Conservation (phyloP, 2,329 filamentous ascomycete species). For the Trichophyton rubrum region DNA sequence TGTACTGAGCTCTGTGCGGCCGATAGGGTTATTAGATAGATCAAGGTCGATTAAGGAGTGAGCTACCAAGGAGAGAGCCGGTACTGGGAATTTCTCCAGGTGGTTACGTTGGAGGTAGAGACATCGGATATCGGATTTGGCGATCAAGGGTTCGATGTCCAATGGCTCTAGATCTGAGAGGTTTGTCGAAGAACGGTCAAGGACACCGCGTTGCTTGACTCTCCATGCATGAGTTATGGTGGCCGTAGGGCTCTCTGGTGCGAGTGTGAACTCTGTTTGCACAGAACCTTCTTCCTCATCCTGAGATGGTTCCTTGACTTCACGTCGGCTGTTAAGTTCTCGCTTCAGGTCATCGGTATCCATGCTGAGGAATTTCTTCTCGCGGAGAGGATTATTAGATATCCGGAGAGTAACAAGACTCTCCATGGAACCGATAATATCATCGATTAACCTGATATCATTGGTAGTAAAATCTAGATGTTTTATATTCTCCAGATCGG, state of each 20-base stretch:
- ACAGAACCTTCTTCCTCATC: slow-evolving; percentile 28
- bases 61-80: slow-evolving; percentile 57
- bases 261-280: slow-evolving; percentile 30
- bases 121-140: slow-evolving; percentile 37
- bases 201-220: slow-evolving; percentile 34
- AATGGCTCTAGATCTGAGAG: slow-evolving; percentile 43
- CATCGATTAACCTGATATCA: slow-evolving; percentile 61
- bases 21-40: slow-evolving; percentile 61
- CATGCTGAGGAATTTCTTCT: slow-evolving; percentile 75
- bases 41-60: slow-evolving; percentile 59
- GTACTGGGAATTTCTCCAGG: slow-evolving; percentile 54
- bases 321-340: slow-evolving; percentile 52
- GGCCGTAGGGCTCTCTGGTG: slow-evolving; percentile 32
- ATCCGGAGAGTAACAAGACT: slow-evolving; percentile 61
- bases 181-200: slow-evolving; percentile 59
- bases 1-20: slow-evolving; percentile 46
- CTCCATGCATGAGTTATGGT: slow-evolving; percentile 22
- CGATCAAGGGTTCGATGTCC: slow-evolving; percentile 33
- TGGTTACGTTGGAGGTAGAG: slow-evolving; percentile 67
- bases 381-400: slow-evolving; percentile 77
- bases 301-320: slow-evolving; percentile 35
- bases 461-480: slow-evolving; percentile 79
- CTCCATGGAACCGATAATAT: slow-evolving; percentile 68
- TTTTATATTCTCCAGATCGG: slow-evolving; percentile 52
- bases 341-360: slow-evolving; percentile 69